Base-by-base conservation (phyloP, 177 flowering plant species). In the Vitis hybrid region DNA sequence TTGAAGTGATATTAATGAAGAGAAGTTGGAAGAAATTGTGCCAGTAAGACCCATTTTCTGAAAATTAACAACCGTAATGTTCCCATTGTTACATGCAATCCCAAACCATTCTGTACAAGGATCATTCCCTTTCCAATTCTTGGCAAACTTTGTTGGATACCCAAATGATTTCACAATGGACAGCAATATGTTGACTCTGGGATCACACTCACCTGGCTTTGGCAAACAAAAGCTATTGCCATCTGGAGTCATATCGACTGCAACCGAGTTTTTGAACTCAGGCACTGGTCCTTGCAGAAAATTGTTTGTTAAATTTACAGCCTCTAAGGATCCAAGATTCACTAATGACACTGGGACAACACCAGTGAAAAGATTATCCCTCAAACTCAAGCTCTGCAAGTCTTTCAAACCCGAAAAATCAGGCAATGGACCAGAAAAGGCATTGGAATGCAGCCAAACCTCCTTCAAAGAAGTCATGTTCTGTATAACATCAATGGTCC, bases 221-320 rank as follows among this genome's bases (percentile, higher is more conserved):
- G 88, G 83, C 87, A 86, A 75, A 75, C 97, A 92, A 70, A 92
- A 92, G 67, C 91, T 88, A 67, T 92, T 92, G 0, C 83, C 72
- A 47, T 77, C 81, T 11, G 65, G 57, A 1, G 62, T 22, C 85
- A 85, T 65, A 77, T 92, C 97, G 1, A 87, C 88, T 0, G 70
- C 38, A 47, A 90, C 92, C 0, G 83, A 77, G 7, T 50, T 52
- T 18, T 71, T 76, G 54, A 92, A 92, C 77, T 11, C 51, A 0
- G 94, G 97, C 67, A 81, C 53, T 44, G 94, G 91, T 2, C 97
- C 97, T 79, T 92, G 97, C 17, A 92, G 77, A 64, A 83, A 31
- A 69, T 92, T 92, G 65, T 92, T 92, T 0, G 94, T 88, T 84
- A 92, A 81, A 75, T 88, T 92, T 33, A 92, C 87, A n/a, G 70